Conservation (phyloP, 495 filamentous ascomycete genomes). For the Penicillium bovifimosum region DNA sequence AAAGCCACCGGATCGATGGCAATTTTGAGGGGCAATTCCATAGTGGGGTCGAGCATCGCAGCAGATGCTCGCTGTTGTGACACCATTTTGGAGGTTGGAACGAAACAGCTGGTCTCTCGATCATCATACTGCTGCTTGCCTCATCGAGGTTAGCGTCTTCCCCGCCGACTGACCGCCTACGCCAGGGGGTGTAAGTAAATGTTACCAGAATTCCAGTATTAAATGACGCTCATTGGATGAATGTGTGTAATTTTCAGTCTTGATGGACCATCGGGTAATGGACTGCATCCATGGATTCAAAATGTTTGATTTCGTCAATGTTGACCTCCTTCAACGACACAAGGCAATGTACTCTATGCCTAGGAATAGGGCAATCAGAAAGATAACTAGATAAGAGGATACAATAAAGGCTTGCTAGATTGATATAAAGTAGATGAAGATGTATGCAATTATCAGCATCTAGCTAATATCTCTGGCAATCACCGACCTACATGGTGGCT, state of each 20-base stretch:
- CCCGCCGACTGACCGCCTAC: conserved; percentile 26
- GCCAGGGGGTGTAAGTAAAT: conserved; percentile 15
- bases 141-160: conserved; percentile 21
- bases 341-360: too few species aligned
- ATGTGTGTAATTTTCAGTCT: not conserved
- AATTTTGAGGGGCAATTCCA: conserved; percentile 51
- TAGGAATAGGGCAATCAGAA: too few species aligned
- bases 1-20: conserved; percentile 91
- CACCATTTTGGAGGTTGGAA: conserved; percentile 14
- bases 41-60: conserved; percentile 27
- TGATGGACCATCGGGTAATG: not conserved
- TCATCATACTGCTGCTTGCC: conserved; percentile 22
- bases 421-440: not conserved
- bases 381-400: not conserved
- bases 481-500: not conserved
- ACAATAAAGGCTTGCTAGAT: not conserved
- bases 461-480: not conserved
- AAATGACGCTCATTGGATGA: not conserved
- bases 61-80: conserved; percentile 23
- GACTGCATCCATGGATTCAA: conserved; percentile 4
- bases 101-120: conserved; percentile 30
- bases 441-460: not conserved
- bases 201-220: not conserved
- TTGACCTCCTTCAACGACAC: not conserved
- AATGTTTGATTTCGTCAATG: not conserved